phyloP scores from a whole-genome alignment of 345 rosid species.

The Barbarea vulgaris region DNA sequence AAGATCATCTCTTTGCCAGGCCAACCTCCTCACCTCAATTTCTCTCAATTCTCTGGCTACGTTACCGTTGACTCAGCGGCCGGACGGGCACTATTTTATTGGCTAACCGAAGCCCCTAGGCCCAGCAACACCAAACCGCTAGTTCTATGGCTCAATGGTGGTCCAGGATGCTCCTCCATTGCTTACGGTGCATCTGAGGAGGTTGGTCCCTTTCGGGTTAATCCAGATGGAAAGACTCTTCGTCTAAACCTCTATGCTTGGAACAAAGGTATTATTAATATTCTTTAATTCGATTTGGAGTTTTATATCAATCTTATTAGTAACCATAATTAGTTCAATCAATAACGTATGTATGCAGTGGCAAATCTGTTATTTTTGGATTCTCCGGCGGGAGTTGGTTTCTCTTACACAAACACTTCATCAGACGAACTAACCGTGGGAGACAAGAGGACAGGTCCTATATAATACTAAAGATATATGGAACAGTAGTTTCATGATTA shows the following conservation, averaged over 20 bases:
- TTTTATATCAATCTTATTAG: neutral
- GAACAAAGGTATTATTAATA: conserved; percentile 61
- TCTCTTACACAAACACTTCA: conserved; percentile 72
- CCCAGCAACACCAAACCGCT: conserved; percentile 50
- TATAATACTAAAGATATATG: neutral
- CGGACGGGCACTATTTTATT: conserved; percentile 77
- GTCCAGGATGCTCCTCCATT: conserved; percentile 90
- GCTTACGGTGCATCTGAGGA: conserved; percentile 92
- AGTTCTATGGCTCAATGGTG: conserved; percentile 87
- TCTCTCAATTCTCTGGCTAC: conserved; percentile 82
- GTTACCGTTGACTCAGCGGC: conserved; percentile 55
- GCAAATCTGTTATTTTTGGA: conserved; percentile 84
- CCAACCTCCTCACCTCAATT: conserved; percentile 63
- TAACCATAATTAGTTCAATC: neutral
- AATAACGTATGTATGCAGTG: conserved; percentile 43
- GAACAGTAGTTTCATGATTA: neutral
- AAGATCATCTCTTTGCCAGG: conserved; percentile 65
- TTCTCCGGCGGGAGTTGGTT: conserved; percentile 93
- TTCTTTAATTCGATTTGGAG: neutral
- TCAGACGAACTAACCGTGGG: conserved; percentile 59
- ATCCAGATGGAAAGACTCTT: conserved; percentile 61
- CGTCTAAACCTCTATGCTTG: conserved; percentile 63
- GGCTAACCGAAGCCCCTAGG: conserved; percentile 60
- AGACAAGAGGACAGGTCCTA: conserved; percentile 78
- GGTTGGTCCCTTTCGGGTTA: conserved; percentile 84